Evolutionary conservation across 2,329 filamentous ascomycete species (phyloP).

Genomic region (Talaromyces sp.): DNA sequence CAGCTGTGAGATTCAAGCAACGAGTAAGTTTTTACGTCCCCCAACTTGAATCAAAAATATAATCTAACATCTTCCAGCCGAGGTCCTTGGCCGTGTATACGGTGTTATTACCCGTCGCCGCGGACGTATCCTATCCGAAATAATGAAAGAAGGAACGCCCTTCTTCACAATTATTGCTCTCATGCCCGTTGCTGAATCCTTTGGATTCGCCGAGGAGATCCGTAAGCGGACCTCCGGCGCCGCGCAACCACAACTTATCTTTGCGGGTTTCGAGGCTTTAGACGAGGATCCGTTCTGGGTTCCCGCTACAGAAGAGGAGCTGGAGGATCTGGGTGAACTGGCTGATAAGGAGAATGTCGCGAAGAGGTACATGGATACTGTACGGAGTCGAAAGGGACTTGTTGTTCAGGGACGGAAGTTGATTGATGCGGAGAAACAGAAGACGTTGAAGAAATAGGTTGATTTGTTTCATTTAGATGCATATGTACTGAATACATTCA

Average conservation of each 20-base stretch:
- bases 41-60: constrained; percentile 5
- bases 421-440: constrained; percentile 91
- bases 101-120: constrained; percentile 94
- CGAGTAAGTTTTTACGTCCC: constrained; percentile 60
- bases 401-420: constrained; percentile 74
- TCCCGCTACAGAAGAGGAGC: constrained; percentile 90
- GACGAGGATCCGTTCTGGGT: constrained; percentile 99
- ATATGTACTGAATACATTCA: constrained; percentile 1
- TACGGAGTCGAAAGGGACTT: constrained; percentile 83
- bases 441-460: constrained; percentile 63
- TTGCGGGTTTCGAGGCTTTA: constrained; percentile 87
- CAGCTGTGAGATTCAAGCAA: constrained; percentile 94
- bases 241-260: constrained; percentile 89
- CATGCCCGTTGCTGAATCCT: constrained; percentile 90
- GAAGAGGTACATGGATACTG: constrained; percentile 91
- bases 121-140: constrained; percentile 84
- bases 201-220: constrained; percentile 96
- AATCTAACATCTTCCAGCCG: constrained; percentile 56
- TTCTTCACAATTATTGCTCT: constrained; percentile 93
- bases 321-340: constrained; percentile 93
- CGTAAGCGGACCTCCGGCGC: constrained; percentile 89
- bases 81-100: constrained; percentile 94
- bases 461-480: constrained; percentile 1
- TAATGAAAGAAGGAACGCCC: constrained; percentile 90
- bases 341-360: constrained; percentile 95